Conservation (phyloP, 257 asterid genomes). For the Fraxinus pennsylvanica region DNA sequence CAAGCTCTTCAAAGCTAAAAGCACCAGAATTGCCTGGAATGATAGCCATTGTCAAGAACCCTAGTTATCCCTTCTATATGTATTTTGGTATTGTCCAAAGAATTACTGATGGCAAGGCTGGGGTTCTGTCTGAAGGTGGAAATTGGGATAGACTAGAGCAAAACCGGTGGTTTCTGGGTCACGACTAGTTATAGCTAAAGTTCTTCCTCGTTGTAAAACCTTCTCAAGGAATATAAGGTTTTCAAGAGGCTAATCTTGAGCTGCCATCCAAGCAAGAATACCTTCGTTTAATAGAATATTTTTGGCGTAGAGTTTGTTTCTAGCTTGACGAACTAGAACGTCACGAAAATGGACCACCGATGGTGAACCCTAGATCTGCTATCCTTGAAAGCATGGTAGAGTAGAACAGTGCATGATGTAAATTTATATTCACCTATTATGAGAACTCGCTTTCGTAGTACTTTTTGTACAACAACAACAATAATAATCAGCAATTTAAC, state of each 20-base stretch:
- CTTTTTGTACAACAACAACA: background rate
- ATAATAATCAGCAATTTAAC: background rate
- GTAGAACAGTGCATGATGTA: constrained; percentile 33
- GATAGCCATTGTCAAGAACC: constrained; percentile 85
- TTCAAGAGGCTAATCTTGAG: too few species aligned
- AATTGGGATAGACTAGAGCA: constrained; percentile 64
- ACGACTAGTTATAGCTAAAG: too few species aligned
- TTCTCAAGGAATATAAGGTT: too few species aligned
- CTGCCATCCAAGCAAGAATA: too few species aligned
- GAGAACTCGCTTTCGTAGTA: background rate
- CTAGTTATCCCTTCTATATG: constrained; percentile 62
- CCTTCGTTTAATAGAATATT: too few species aligned
- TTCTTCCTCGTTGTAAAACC: too few species aligned
- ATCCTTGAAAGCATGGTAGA: constrained; percentile 51
- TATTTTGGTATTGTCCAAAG: constrained; percentile 90
- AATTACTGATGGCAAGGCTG: constrained; percentile 87
- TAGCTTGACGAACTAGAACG: constrained; percentile 85
- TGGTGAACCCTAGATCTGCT: constrained; percentile 77
- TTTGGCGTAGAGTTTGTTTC: constrained; percentile 37
- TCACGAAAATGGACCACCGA: constrained; percentile 79
- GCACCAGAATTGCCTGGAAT: constrained; percentile 84
- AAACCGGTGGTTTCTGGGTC: too few species aligned
- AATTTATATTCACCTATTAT: background rate
- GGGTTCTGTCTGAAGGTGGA: constrained; percentile 88
- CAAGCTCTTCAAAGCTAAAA: constrained; percentile 46